Conservation (phyloP, 1,284 basidiomycete species). For the Puccinia triticina region DNA sequence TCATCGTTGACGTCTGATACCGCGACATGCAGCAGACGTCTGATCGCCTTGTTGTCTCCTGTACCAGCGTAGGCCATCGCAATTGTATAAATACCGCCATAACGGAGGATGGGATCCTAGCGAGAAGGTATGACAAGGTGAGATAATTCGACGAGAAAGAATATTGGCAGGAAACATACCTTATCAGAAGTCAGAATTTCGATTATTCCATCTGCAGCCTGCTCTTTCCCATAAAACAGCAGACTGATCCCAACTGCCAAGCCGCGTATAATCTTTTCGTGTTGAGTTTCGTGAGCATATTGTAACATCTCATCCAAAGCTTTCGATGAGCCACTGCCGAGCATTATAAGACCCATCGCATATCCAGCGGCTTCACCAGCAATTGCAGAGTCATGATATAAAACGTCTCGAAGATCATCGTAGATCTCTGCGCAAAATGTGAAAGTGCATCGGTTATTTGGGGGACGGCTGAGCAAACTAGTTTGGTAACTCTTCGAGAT, state of each 20-base stretch:
- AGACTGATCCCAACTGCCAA: constrained; percentile 87
- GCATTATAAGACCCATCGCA: constrained; percentile 94
- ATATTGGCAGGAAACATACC: constrained; percentile 63
- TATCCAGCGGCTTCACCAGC: constrained; percentile 92
- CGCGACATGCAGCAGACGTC: constrained; percentile 85
- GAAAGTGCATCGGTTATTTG: neutral
- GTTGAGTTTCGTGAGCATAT: constrained; percentile 91
- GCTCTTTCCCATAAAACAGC: constrained; percentile 85
- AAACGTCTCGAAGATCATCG: constrained; percentile 80
- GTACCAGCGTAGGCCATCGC: constrained; percentile 94
- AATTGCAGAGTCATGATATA: constrained; percentile 89
- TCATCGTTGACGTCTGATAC: constrained; percentile 97
- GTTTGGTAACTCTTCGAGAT: constrained; percentile 12
- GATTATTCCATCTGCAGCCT: constrained; percentile 79
- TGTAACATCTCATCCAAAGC: constrained; percentile 87
- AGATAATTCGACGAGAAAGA: neutral
- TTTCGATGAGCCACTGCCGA: constrained; percentile 78
- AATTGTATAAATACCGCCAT: constrained; percentile 92
- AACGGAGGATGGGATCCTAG: constrained; percentile 90
- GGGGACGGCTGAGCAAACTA: neutral
- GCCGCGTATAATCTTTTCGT: constrained; percentile 96
- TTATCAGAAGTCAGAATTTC: constrained; percentile 78
- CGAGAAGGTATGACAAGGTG: constrained; percentile 50
- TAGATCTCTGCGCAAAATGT: constrained; percentile 70
- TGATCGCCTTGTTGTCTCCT: constrained; percentile 85